A percentile compares a stretch with the other conserved stretches of the same genome.
phyloP scores from a whole-genome alignment of 495 filamentous ascomycete species.

The Penicillium pulvis region DNA sequence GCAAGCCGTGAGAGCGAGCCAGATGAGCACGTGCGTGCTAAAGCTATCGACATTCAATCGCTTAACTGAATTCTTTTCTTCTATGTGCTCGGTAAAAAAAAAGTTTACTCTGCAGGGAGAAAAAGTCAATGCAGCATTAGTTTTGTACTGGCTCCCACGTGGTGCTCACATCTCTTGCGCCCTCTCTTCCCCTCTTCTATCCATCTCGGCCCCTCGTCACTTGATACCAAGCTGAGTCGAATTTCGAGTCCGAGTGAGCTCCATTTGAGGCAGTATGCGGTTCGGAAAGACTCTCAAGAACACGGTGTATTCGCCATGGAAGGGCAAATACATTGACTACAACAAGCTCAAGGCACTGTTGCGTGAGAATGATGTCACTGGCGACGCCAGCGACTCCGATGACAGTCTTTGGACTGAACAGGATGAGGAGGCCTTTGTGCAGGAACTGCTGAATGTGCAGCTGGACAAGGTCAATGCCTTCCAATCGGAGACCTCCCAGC shows the following conservation, averaged over 20 bases:
- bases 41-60: slow-evolving; percentile 12
- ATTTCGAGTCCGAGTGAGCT: neutral
- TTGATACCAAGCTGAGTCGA: neutral
- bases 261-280: slow-evolving; percentile 63
- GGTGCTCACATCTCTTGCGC: neutral
- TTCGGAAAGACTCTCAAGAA: slow-evolving; percentile 86
- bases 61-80: slow-evolving; percentile 12
- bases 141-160: neutral
- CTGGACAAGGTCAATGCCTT: slow-evolving; percentile 94
- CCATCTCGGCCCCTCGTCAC: neutral
- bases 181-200: neutral
- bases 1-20: slow-evolving; percentile 8
- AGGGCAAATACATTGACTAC: slow-evolving; percentile 92
- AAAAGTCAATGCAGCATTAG: neutral
- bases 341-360: slow-evolving; percentile 85
- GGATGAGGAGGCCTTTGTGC: slow-evolving; percentile 92
- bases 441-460: slow-evolving; percentile 91
- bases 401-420: slow-evolving; percentile 80
- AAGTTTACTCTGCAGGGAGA: neutral
- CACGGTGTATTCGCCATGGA: slow-evolving; percentile 86
- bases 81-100: neutral
- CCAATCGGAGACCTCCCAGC: slow-evolving; percentile 72
- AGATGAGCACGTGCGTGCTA: slow-evolving; percentile 14
- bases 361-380: slow-evolving; percentile 61
- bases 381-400: slow-evolving; percentile 53